phyloP scores from a whole-genome alignment of 2,329 filamentous ascomycete species.

The Aspergillus terreus region DNA sequence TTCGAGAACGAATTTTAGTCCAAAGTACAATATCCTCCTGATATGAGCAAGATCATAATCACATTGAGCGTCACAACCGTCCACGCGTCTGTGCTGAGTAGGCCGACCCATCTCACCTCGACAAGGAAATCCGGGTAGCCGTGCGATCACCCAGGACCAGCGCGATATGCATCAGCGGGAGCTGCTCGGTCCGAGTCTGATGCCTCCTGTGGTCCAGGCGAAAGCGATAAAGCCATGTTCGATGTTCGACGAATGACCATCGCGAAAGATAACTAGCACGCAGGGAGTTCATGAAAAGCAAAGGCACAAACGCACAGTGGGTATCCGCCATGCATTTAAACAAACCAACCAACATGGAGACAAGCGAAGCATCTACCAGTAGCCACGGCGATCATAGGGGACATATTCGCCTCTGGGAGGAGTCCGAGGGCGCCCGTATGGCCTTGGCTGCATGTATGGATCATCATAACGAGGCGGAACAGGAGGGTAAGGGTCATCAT shows the following conservation, averaged over 20 bases:
- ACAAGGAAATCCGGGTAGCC: background rate
- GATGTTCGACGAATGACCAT: background rate
- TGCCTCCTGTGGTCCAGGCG: background rate
- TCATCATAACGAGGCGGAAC: conserved; percentile 56
- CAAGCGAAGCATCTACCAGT: conserved; percentile 36
- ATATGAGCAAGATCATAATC: background rate
- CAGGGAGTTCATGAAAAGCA: conserved; percentile 6
- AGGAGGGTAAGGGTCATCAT: conserved; percentile 58
- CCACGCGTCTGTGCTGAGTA: background rate
- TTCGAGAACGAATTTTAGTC: background rate
- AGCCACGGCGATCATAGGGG: conserved; percentile 42
- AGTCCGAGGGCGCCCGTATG: conserved; percentile 49
- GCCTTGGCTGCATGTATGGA: conserved; percentile 55
- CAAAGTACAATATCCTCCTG: background rate
- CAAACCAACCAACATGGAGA: conserved; percentile 10
- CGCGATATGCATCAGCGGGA: background rate
- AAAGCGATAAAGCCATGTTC: background rate
- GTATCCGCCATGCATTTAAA: conserved; percentile 22
- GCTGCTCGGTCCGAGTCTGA: background rate
- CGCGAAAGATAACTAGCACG: background rate
- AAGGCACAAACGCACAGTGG: conserved; percentile 14
- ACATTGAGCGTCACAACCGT: background rate
- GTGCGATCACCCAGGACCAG: background rate
- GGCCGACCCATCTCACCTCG: background rate
- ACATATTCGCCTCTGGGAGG: conserved; percentile 40